Evolutionary conservation across 768 basidiomycete species (phyloP), one percentile per base, ranked within the genome.

Genomic region (Lactarius vividus): DNA sequence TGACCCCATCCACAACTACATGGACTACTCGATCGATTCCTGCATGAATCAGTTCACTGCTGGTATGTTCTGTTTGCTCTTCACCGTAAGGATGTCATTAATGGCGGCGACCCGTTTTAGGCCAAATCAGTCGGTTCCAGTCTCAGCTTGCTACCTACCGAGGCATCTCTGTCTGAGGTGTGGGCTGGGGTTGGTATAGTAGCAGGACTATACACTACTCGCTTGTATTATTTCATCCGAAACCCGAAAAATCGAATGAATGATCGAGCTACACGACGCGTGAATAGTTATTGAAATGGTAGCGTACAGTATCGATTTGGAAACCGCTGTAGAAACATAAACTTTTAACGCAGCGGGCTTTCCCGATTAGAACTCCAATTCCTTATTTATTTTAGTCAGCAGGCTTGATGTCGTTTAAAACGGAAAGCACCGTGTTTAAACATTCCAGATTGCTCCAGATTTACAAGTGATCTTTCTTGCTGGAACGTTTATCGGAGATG

Each of bases 21-120:
- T 84, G 83, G 83, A 84, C 73, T 84, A 83, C 77, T 77, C 75
- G 31, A 74, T 81, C 64, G 83, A 84, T 68, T 71, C 76, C 63
- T 84, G 83, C 79, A 83, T 82, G 82, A 77, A 62, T 66, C 66
- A 79, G 63, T 84, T 84, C 74, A 83, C 83, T 37, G 46, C 76
- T 46, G 82, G 82, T 80, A 42, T 7, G 23, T 26, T n/a, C 33
- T 10, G 13, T n/a, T 49, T 15, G 6, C 11, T 7, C 15, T 20
- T 23, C 8, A 2, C 15, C 0, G 3, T 16, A 49, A 31, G 3
- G n/a, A 20, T 15, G 31, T 3, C 13, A 42, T 37, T 68, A 20
- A n/a, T 23, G 44, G 10, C 4, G 37, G 3, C 2, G 15, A 37
- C 16, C 4, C 23, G n/a, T 42, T 37, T 11, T 26, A 66, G 64